Evolutionary conservation across 768 basidiomycete species (phyloP).

Genomic region (Trametes sanguinea): DNA sequence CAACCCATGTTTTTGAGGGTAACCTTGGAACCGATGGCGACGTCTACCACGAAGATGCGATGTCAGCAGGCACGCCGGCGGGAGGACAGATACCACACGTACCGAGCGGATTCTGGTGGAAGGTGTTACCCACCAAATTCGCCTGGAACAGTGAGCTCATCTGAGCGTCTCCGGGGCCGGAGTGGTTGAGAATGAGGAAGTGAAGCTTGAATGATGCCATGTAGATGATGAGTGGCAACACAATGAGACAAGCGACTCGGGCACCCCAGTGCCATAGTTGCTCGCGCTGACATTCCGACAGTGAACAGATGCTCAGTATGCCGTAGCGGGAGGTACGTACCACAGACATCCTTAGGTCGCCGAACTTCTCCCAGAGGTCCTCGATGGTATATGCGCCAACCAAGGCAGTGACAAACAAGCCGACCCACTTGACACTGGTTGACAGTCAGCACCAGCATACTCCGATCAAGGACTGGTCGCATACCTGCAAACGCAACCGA

Average conservation of each 20-base stretch:
- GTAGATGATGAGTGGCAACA: constrained; percentile 91
- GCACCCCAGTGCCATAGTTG: constrained; percentile 93
- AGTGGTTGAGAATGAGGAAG: constrained; percentile 91
- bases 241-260: constrained; percentile 79
- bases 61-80: background rate
- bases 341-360: constrained; percentile 87
- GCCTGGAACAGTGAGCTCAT: constrained; percentile 99
- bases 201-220: constrained; percentile 95
- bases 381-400: constrained; percentile 97
- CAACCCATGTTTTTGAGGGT: constrained; percentile 98
- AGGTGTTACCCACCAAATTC: constrained; percentile 92
- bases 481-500: constrained; percentile 92
- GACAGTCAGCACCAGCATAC: background rate
- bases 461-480: background rate
- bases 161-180: constrained; percentile 95
- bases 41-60: constrained; percentile 48
- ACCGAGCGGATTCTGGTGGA: constrained; percentile 88
- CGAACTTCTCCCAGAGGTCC: constrained; percentile 98
- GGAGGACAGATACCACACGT: background rate
- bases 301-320: no score
- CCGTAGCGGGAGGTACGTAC: constrained; percentile 48
- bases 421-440: constrained; percentile 90
- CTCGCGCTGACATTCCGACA: constrained; percentile 54
- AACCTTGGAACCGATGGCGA: constrained; percentile 87
- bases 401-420: constrained; percentile 91